A percentile compares a stretch with the other conserved stretches of the same genome.
Evolutionary conservation across 306 rosid species (phyloP).

Genomic region (Pyrus communis): DNA sequence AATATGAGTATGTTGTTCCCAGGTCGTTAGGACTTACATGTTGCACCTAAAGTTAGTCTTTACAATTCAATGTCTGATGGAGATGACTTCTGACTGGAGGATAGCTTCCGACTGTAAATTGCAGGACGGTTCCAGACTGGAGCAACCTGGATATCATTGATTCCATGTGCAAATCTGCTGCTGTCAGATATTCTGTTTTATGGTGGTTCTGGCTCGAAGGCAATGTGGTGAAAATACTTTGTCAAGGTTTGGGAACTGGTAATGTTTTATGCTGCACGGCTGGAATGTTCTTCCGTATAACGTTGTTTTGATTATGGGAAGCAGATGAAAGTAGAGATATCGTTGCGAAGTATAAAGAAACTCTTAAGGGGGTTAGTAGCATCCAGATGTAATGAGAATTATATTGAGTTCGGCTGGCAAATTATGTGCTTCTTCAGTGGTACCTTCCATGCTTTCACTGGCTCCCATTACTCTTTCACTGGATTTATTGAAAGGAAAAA

Average conservation of each 20-base stretch:
- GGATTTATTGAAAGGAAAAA: no score
- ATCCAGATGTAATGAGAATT: background rate
- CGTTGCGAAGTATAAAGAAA: background rate
- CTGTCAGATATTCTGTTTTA: conserved; percentile 1
- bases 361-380: no score
- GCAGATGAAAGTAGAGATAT: background rate
- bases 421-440: no score
- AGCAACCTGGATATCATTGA: background rate
- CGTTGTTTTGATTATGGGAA: background rate
- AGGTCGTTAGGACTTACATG: background rate
- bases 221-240: background rate
- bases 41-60: background rate
- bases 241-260: background rate
- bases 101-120: background rate
- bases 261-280: background rate
- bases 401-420: background rate
- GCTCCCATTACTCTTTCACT: no score
- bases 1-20: background rate
- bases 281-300: background rate
- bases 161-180: background rate
- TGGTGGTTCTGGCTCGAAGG: background rate
- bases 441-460: no score
- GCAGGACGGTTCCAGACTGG: background rate
- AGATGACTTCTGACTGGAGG: background rate
- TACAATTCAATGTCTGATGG: background rate